phyloP scores from a whole-genome alignment of 2,329 filamentous ascomycete genomes.

The Colletotrichum destructivum region DNA sequence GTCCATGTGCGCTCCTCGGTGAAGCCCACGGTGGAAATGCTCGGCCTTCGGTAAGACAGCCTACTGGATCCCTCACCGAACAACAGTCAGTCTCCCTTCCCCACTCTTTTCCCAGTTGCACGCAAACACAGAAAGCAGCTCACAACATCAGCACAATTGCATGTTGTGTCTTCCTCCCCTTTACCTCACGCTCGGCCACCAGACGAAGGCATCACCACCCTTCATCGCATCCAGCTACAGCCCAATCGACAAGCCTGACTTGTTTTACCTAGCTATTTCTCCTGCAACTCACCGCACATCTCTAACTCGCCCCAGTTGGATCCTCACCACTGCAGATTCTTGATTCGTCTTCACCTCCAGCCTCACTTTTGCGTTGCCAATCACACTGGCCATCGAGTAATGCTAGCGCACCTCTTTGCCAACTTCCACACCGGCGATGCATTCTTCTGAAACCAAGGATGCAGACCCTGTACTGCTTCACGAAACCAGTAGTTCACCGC shows the following conservation, averaged over 20 bases:
- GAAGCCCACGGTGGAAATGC: background rate
- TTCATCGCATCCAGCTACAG: background rate
- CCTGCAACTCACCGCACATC: too few species aligned
- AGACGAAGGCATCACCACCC: background rate
- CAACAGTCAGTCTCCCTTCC: background rate
- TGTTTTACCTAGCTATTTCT: too few species aligned
- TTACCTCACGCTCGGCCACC: background rate
- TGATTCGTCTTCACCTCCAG: slow-evolving; percentile 13
- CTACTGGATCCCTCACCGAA: background rate
- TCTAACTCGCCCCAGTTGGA: background rate
- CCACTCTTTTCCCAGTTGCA: background rate
- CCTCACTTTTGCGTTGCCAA: slow-evolving; percentile 30
- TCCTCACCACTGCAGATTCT: slow-evolving; percentile 14
- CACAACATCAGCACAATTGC: too few species aligned
- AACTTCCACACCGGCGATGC: slow-evolving; percentile 12
- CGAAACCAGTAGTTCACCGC: background rate
- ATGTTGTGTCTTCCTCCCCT: background rate
- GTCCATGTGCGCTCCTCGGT: background rate
- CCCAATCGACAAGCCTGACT: background rate
- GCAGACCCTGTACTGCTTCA: background rate
- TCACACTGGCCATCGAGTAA: slow-evolving; percentile 22
- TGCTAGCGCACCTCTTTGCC: slow-evolving; percentile 22
- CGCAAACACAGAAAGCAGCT: too few species aligned
- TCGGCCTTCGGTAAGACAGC: too few species aligned
- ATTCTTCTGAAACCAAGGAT: slow-evolving; percentile 18